A percentile compares a stretch with the other conserved stretches of the same genome.
phyloP scores from a whole-genome alignment of 2,329 filamentous ascomycete species.

The Arthrobotrys sinensis region DNA sequence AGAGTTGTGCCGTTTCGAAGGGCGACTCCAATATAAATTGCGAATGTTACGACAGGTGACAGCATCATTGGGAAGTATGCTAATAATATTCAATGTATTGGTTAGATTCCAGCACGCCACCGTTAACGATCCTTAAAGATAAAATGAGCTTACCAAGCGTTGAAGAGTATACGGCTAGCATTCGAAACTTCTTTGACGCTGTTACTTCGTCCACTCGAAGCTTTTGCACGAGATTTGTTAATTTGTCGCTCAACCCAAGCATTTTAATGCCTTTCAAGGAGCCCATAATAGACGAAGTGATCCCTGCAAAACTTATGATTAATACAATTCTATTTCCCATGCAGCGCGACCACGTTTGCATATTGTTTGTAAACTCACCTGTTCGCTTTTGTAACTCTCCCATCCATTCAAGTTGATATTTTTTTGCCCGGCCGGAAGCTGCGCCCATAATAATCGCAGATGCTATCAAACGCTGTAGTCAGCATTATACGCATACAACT shows the following conservation, averaged over 20 bases:
- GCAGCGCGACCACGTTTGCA: background rate
- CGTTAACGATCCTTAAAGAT: background rate
- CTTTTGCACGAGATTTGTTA: slow-evolving; percentile 66
- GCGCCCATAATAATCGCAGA: slow-evolving; percentile 62
- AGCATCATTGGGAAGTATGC: slow-evolving; percentile 64
- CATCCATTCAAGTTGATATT: slow-evolving; percentile 65
- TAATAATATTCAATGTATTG: slow-evolving; percentile 2
- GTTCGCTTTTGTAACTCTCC: slow-evolving; percentile 65
- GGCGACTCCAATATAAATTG: slow-evolving; percentile 45
- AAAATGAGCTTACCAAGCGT: slow-evolving; percentile 65
- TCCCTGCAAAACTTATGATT: slow-evolving; percentile 12
- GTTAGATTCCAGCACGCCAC: background rate
- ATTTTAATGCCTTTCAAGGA: slow-evolving; percentile 70
- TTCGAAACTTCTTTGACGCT: slow-evolving; percentile 67
- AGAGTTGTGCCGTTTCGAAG: slow-evolving; percentile 29
- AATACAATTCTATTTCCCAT: background rate
- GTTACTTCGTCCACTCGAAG: slow-evolving; percentile 67
- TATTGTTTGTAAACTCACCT: slow-evolving; percentile 43
- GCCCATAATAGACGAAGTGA: slow-evolving; percentile 66
- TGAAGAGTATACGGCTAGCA: slow-evolving; percentile 67
- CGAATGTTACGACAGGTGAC: slow-evolving; percentile 62
- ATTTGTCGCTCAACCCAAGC: slow-evolving; percentile 67
- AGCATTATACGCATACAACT: slow-evolving; percentile 31
- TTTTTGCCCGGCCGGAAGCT: slow-evolving; percentile 63
- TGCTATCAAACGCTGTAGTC: slow-evolving; percentile 9